phyloP scores from a whole-genome alignment of 1,284 basidiomycete species.

The Cryptococcus maquisensis region DNA sequence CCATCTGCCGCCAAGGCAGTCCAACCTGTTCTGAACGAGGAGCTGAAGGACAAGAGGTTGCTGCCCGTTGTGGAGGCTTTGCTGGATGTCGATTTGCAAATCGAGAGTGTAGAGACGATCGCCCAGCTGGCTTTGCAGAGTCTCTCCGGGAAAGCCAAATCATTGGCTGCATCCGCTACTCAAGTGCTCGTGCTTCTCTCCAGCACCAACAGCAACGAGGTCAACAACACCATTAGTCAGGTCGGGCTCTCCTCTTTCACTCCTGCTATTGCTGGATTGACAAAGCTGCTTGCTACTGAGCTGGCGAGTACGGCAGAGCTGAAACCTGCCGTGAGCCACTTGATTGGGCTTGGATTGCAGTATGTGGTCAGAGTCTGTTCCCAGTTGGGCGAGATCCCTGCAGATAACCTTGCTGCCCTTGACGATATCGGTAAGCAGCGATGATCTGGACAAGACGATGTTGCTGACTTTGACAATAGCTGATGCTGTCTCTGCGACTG shows the following conservation, averaged over 20 bases:
- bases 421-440: constrained; percentile 15
- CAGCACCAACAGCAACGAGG: not conserved
- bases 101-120: not conserved
- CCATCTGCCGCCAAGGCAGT: constrained; percentile 9
- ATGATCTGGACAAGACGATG: not conserved
- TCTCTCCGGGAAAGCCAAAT: not conserved
- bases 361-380: constrained; percentile 20
- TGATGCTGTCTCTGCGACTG: constrained; percentile 2
- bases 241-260: not conserved
- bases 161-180: not conserved
- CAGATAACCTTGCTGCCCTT: constrained; percentile 10
- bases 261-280: not conserved
- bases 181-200: not conserved
- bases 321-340: constrained; percentile 1
- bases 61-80: constrained; percentile 16
- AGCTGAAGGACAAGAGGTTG: constrained; percentile 14
- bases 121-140: not conserved
- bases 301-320: not conserved
- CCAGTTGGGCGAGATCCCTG: constrained; percentile 11
- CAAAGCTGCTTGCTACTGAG: not conserved
- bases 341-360: constrained; percentile 25
- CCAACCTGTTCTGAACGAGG: constrained; percentile 4
- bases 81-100: not conserved
- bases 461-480: not conserved
- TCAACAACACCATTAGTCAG: not conserved